phyloP scores from a whole-genome alignment of 2,329 filamentous ascomycete genomes.

The Penicillium hesseltinei region DNA sequence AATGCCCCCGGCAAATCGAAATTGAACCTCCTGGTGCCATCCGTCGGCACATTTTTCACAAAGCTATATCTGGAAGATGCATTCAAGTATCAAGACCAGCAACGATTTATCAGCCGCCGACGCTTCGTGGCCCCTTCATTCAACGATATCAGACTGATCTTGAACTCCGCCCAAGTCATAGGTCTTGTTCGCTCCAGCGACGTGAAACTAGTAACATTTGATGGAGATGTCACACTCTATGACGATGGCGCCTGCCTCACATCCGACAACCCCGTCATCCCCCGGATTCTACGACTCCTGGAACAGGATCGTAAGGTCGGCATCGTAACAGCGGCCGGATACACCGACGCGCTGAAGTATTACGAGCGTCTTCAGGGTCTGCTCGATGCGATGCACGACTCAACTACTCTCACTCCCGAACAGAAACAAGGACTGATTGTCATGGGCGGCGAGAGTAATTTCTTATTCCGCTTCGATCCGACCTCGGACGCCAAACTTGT shows the following conservation, averaged over 20 bases:
- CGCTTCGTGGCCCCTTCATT: slow-evolving; percentile 95
- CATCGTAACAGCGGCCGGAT: slow-evolving; percentile 95
- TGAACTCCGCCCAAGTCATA: slow-evolving; percentile 95
- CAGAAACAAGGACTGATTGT: slow-evolving; percentile 81
- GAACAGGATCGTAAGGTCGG: slow-evolving; percentile 77
- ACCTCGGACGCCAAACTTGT: slow-evolving; percentile 65
- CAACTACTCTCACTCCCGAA: slow-evolving; percentile 57
- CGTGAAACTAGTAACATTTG: slow-evolving; percentile 87
- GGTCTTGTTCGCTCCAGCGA: slow-evolving; percentile 72
- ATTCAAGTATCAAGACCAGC: slow-evolving; percentile 84
- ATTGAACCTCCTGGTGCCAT: slow-evolving; percentile 85
- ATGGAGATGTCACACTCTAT: slow-evolving; percentile 96
- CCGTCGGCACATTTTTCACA: slow-evolving; percentile 92
- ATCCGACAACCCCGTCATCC: slow-evolving; percentile 73
- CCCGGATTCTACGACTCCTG: slow-evolving; percentile 67
- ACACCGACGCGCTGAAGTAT: slow-evolving; percentile 83
- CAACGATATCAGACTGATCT: slow-evolving; percentile 88
- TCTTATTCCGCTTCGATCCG: slow-evolving; percentile 77
- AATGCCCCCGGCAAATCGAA: slow-evolving; percentile 74
- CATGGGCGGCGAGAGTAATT: slow-evolving; percentile 95
- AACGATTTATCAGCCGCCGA: slow-evolving; percentile 81
- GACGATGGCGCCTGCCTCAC: slow-evolving; percentile 81
- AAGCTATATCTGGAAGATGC: slow-evolving; percentile 81
- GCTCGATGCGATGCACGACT: slow-evolving; percentile 71
- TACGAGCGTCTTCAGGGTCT: slow-evolving; percentile 83